phyloP scores from a whole-genome alignment of 176 grass and related monocot genomes.

The Alloteropsis semialata region DNA sequence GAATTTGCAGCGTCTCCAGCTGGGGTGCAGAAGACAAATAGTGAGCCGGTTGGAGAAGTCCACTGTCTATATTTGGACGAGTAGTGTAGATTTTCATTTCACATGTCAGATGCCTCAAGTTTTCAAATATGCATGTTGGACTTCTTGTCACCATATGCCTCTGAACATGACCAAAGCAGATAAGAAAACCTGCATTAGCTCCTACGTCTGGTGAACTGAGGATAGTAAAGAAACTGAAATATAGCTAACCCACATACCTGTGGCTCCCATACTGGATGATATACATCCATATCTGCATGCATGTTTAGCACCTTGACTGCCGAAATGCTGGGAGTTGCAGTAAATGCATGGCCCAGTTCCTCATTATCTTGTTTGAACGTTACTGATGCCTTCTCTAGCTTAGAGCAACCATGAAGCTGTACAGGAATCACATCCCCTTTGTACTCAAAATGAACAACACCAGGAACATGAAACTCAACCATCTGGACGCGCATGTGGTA shows the following conservation, averaged over 20 bases:
- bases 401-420: slow-evolving; percentile 8
- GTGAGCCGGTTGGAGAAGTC: background rate
- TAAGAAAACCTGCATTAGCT: background rate
- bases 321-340: background rate
- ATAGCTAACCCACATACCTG: background rate
- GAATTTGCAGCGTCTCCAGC: background rate
- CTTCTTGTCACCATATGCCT: background rate
- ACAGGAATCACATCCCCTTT: background rate
- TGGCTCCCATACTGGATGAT: background rate
- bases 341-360: background rate
- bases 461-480: background rate
- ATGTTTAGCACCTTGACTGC: background rate
- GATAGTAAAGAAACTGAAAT: background rate
- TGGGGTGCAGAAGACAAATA: background rate
- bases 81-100: background rate
- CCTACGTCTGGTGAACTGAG: background rate
- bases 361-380: background rate
- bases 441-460: background rate
- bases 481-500: background rate
- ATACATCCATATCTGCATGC: background rate
- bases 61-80: background rate
- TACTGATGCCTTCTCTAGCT: background rate
- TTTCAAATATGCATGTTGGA: background rate
- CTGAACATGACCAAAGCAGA: slow-evolving; percentile 6
- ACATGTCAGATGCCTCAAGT: slow-evolving; percentile 17